Base-by-base conservation (phyloP, 2,329 filamentous ascomycete species). In the Talaromyces verruculosus region DNA sequence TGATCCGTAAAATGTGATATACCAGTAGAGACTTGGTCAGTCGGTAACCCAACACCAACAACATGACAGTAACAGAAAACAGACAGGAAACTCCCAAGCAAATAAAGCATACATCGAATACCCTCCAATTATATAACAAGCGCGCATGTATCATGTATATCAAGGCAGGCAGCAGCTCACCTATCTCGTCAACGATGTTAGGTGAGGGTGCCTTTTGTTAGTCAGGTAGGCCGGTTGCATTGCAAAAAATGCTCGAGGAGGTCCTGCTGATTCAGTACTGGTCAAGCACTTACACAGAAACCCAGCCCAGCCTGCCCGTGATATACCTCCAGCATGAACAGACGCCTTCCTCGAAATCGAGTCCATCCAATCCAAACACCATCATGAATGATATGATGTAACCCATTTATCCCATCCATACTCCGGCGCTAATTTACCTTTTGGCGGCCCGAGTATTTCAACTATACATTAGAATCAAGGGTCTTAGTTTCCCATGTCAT, bases 371-470 rank as follows among this genome's bases (percentile, higher is more conserved):
- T 30, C 49, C 28, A 60, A 60, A 60, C 57, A 60, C 37, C 37
- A 41, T 19, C 37, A 60, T 45, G 37, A 60, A 55, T 17, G 33
- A 37, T 57, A 57, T 22, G 35, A 37, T 37, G 15, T 37, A 37
- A 55, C 53, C 53, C 51, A 55, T 37, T 57, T 35, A 35, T 57
- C 30, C 30, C 19, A 57, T 39, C 53, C 53, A 57, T 57, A 57
- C 53, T 57, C 53, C 53, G 33, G 30, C 39, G 37, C 39, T 60
- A 64, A 58, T 64, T 64, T 49, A 45, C 62, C 49, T 64, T 64
- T 49, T 64, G 62, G 53, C 51, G 62, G 33, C 62, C 62, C 39
- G 62, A 45, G 51, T 64, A 64, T 64, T 58, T 64, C 49, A 64
- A 58, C 62, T 64, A 64, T 64, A 58, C 51, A 64, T 37, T 64